phyloP scores from a whole-genome alignment of 305 asterid species.

The Fraxinus nigra region DNA sequence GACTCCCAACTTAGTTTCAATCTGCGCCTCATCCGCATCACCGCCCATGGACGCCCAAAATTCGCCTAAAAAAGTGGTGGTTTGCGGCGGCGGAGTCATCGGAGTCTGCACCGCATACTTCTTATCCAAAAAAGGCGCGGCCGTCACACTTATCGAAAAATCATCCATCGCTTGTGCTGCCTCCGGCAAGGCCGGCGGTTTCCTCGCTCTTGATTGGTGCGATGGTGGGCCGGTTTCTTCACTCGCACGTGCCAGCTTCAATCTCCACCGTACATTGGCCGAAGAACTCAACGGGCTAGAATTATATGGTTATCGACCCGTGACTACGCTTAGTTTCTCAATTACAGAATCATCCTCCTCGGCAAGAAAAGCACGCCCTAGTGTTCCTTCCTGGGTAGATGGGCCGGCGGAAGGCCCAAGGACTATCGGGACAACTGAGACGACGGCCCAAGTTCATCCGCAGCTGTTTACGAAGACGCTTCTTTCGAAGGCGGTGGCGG shows the following conservation, averaged over 20 bases:
- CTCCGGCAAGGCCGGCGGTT: conserved; percentile 94
- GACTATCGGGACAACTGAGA: conserved; percentile 63
- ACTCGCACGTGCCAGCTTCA: conserved; percentile 88
- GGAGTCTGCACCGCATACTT: conserved; percentile 90
- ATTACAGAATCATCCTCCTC: conserved; percentile 45
- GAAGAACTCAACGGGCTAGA: conserved; percentile 72
- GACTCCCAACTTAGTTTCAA: conserved; percentile 14
- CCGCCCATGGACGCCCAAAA: conserved; percentile 39
- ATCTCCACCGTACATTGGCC: conserved; percentile 79
- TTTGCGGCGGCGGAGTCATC: conserved; percentile 92
- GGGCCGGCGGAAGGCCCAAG: conserved; percentile 60
- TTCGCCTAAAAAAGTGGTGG: conserved; percentile 57
- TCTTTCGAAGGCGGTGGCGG: conserved; percentile 59
- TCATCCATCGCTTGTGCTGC: conserved; percentile 88
- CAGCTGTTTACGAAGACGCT: conserved; percentile 56
- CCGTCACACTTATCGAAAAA: conserved; percentile 73
- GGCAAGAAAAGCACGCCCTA: conserved; percentile 24
- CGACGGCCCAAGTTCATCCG: conserved; percentile 93
- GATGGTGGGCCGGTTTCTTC: conserved; percentile 64
- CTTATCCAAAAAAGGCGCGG: conserved; percentile 63
- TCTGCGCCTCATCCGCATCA: conserved; percentile 31
- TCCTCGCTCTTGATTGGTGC: conserved; percentile 87
- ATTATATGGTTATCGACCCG: conserved; percentile 66
- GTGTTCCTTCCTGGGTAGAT: conserved; percentile 70
- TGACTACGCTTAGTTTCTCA: conserved; percentile 64